Evolutionary conservation across 2,329 filamentous ascomycete genomes (phyloP), one percentile per base, ranked within the genome.

Genomic region (Aspergillus clavatus): DNA sequence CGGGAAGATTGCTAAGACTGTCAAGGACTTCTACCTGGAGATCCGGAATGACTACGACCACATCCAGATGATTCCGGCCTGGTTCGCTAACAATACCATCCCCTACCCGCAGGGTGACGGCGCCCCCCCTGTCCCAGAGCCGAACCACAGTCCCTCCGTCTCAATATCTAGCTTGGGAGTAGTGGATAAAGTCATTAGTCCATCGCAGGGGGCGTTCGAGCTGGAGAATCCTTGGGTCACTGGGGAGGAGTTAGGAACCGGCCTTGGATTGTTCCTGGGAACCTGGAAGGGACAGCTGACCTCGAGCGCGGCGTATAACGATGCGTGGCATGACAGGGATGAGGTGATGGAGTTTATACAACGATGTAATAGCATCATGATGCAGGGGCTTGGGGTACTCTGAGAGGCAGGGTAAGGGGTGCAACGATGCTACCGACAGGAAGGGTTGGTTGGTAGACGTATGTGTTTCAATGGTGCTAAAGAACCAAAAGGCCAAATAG

Each of bases 171-270:
- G 57, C 26, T 28, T 61, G 28, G 58, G 58, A 0, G 43, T 53
- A 7, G 47, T 72, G 2, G 71, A 74, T 18, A 44, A 50, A 7
- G 57, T 71, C 0, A 58, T 74, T 1, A 23, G 43, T 0, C 57
- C 58, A 0, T 50, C 46, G 2, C 51, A 52, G 2, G 66, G 63
- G 0, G 19, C 29, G 0, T 56, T 73, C 1, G 54, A 61, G 8
- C 47, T 67, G 0, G 38, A 59, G 2, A 51, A 68, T 10, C 69
- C 71, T 0, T 74, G 72, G 71, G 71, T 73, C 0, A 72, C 70
- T 0, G 72, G 71, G 0, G 72, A 75, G 43, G 72, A 74, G 44
- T 54, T 74, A 2, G 61, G 69, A 0, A 73, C 67, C 56, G 56
- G 54, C n/a, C 31, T 59, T 6, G 58, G 57, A 0, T n/a, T 74